These are phyloP conservation scores for Glycyrrhiza uralensis DNA, from an alignment of 306 rosid species.

Conservation along the genomic window DNA sequence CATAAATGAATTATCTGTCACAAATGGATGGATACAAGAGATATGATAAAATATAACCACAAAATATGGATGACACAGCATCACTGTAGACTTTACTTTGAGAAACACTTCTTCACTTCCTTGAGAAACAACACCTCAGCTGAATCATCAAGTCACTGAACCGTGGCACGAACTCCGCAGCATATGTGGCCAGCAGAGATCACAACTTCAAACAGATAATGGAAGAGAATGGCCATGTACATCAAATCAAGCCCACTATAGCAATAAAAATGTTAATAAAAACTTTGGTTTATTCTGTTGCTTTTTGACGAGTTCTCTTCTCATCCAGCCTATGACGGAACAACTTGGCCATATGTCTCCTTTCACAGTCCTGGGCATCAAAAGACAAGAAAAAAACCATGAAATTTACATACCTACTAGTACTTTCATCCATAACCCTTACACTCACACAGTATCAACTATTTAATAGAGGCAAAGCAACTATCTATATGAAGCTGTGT, in stretches of 20 bases:
- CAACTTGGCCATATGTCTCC: conserved; percentile 88
- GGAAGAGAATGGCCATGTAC: conserved; percentile 27
- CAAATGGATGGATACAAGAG: conserved; percentile 35
- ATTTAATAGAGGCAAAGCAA: neutral
- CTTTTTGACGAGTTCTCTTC: conserved; percentile 38
- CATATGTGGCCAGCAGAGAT: conserved; percentile 28
- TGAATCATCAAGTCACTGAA: conserved; percentile 27
- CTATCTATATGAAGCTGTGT: conserved; percentile 3
- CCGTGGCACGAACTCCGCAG: conserved; percentile 28
- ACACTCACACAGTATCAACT: neutral
- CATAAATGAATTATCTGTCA: conserved; percentile 43
- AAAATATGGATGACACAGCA: conserved; percentile 25
- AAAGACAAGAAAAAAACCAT: conserved; percentile 18
- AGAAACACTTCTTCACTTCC: conserved; percentile 22
- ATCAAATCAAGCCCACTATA: conserved; percentile 12
- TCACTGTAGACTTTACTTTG: conserved; percentile 17
- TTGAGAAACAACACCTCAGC: too few species aligned
- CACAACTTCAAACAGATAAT: conserved; percentile 32
- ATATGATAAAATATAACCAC: conserved; percentile 31
- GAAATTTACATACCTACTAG: neutral
- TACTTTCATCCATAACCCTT: neutral
- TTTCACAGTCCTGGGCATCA: conserved; percentile 75
- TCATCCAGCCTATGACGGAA: conserved; percentile 83
- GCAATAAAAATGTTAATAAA: conserved; percentile 8
- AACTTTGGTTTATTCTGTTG: conserved; percentile 33